Percentiles rank a stretch among this genome's conserved stretches.
Evolutionary conservation across 2,329 filamentous ascomycete genomes (phyloP).

Genomic region (Teratosphaeria pseudoeucalypti): DNA sequence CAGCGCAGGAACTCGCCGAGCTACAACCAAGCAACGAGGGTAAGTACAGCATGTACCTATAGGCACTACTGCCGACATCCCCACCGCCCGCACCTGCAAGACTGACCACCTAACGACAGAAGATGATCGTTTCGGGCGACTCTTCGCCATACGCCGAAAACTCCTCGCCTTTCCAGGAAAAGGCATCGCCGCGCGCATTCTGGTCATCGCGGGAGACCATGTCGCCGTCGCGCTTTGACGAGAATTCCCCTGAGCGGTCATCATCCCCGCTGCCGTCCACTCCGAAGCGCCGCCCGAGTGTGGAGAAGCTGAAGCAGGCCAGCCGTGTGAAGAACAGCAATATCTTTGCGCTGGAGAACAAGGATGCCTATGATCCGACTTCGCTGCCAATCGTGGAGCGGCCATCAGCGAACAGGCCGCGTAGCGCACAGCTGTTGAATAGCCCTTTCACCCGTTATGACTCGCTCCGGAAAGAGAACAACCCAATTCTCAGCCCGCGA

Average conservation of each 20-base stretch:
- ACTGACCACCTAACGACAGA: slow-evolving; percentile 36
- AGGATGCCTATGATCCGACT: slow-evolving; percentile 82
- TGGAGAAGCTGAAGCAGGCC: slow-evolving; percentile 88
- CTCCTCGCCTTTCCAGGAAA: slow-evolving; percentile 42
- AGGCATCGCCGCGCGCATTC: slow-evolving; percentile 66
- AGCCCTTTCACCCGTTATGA: slow-evolving; percentile 56
- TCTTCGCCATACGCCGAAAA: slow-evolving; percentile 57
- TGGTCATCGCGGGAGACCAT: slow-evolving; percentile 68
- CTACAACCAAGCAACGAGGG: slow-evolving; percentile 68
- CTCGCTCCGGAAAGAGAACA: slow-evolving; percentile 32
- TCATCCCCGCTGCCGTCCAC: slow-evolving; percentile 52
- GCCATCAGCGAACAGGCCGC: slow-evolving; percentile 53
- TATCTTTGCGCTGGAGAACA: slow-evolving; percentile 87
- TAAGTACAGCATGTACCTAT: slow-evolving; percentile 28
- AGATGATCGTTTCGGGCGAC: slow-evolving; percentile 60
- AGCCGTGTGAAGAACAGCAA: slow-evolving; percentile 97
- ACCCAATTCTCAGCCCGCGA: slow-evolving; percentile 19
- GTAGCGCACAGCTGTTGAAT: slow-evolving; percentile 53
- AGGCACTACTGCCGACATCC: background rate
- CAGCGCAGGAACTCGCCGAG: slow-evolving; percentile 85
- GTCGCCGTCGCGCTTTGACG: slow-evolving; percentile 55
- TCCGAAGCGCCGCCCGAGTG: slow-evolving; percentile 67
- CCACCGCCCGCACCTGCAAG: slow-evolving; percentile 2
- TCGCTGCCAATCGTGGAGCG: slow-evolving; percentile 69
- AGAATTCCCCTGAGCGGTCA: slow-evolving; percentile 52